Conservation (phyloP, 441 rosid genomes). For the Iberis amara region DNA sequence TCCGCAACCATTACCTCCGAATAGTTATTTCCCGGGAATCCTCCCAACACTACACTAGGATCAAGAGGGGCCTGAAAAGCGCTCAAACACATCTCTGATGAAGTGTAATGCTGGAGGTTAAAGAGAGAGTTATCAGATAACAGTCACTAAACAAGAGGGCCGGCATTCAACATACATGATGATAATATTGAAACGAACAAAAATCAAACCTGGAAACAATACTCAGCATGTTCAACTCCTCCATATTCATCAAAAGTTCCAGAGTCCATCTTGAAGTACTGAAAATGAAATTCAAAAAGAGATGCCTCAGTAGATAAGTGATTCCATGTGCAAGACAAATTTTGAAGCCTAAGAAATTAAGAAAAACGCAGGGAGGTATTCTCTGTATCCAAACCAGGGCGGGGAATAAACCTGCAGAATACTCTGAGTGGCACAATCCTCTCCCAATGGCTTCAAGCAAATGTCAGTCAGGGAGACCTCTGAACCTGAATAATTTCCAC, state of each 20-base stretch:
- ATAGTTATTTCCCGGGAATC: conserved; percentile 57
- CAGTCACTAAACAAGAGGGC: conserved; percentile 21
- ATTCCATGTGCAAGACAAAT: conserved; percentile 20
- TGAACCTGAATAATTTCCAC: conserved; percentile 68
- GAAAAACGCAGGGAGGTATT: conserved; percentile 15
- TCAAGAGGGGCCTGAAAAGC: conserved; percentile 75
- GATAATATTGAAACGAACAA: background rate
- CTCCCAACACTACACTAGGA: conserved; percentile 72
- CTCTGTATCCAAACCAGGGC: conserved; percentile 13
- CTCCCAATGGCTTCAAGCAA: conserved; percentile 88
- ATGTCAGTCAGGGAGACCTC: conserved; percentile 69
- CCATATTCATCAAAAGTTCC: conserved; percentile 56
- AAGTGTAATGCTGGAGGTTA: conserved; percentile 58
- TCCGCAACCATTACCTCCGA: conserved; percentile 49
- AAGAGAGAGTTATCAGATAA: conserved; percentile 39
- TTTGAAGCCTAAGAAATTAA: conserved; percentile 12
- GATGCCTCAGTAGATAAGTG: conserved; percentile 16
- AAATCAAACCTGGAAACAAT: conserved; percentile 58
- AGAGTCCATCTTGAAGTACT: conserved; percentile 71
- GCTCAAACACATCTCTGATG: conserved; percentile 58
- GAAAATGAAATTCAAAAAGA: conserved; percentile 19
- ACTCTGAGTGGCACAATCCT: conserved; percentile 95
- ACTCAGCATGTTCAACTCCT: conserved; percentile 62
- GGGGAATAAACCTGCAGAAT: conserved; percentile 66
- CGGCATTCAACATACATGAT: conserved; percentile 1